A percentile compares a stretch with the other conserved stretches of the same genome.
Conservation (phyloP, 2,329 filamentous ascomycete genomes). For the Blumeria hordei region DNA sequence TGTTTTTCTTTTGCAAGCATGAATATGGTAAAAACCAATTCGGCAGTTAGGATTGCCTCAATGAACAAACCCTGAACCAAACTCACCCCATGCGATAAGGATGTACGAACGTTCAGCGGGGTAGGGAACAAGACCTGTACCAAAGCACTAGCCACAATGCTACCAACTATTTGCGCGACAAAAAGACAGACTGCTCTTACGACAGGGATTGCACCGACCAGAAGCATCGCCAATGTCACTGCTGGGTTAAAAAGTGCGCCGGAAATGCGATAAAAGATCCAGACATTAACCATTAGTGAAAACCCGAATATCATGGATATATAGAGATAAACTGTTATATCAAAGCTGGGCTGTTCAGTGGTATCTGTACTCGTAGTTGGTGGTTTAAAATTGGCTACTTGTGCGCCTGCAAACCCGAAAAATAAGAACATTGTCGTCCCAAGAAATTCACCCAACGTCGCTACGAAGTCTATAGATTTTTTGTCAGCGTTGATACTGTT, state of each 20-base stretch:
- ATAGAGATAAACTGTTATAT: constrained; percentile 19
- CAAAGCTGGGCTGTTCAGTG: constrained; percentile 17
- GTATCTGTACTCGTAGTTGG: constrained; percentile 4
- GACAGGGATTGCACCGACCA: constrained; percentile 15
- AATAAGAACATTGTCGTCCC: constrained; percentile 17
- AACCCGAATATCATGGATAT: constrained; percentile 14
- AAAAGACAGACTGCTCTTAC: constrained; percentile 15
- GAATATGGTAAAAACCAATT: constrained; percentile 24
- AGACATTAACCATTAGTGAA: constrained; percentile 25
- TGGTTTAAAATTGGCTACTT: constrained; percentile 11
- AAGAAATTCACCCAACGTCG: constrained; percentile 12
- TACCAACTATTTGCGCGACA: constrained; percentile 15
- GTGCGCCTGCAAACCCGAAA: constrained; percentile 14
- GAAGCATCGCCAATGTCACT: constrained; percentile 17
- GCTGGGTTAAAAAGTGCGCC: constrained; percentile 28
- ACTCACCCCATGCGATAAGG: constrained; percentile 18
- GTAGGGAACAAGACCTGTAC: constrained; percentile 17
- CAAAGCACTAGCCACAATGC: constrained; percentile 18
- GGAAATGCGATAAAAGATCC: constrained; percentile 28
- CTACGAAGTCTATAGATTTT: constrained; percentile 9
- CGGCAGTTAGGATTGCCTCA: constrained; percentile 23
- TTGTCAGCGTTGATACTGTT: neutral
- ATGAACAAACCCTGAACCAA: constrained; percentile 24
- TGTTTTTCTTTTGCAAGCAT: constrained; percentile 21
- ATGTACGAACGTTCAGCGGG: constrained; percentile 18